These are phyloP conservation scores for Malassezia brasiliensis DNA, from an alignment of 1,284 basidiomycete genomes.

Conservation along the genomic window DNA sequence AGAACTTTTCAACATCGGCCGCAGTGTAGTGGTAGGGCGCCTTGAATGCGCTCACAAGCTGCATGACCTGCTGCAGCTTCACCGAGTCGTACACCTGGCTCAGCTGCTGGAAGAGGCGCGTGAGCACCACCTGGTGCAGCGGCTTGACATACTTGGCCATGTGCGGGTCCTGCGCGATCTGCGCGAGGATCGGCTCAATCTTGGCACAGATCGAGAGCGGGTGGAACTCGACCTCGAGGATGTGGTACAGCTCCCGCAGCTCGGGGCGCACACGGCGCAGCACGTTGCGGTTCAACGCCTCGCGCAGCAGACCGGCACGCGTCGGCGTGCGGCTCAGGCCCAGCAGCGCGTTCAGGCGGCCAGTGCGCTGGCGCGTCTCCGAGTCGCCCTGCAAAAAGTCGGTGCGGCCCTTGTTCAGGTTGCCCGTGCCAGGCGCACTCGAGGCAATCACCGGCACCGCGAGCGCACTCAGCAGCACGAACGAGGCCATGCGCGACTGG, in stretches of 20 bases:
- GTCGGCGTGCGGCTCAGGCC: slow-evolving; percentile 78
- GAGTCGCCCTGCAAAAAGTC: slow-evolving; percentile 57
- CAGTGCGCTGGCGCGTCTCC: slow-evolving; percentile 55
- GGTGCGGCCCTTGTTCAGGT: slow-evolving; percentile 52
- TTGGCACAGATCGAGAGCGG: slow-evolving; percentile 76
- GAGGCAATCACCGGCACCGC: slow-evolving; percentile 79
- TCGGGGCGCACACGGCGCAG: slow-evolving; percentile 69
- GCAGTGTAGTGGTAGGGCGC: slow-evolving; percentile 40
- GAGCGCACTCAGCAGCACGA: slow-evolving; percentile 83
- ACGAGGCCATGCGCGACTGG: slow-evolving; percentile 70
- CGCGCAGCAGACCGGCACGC: slow-evolving; percentile 64
- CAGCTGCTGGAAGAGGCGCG: slow-evolving; percentile 84
- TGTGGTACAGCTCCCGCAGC: slow-evolving; percentile 73
- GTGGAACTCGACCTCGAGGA: slow-evolving; percentile 89
- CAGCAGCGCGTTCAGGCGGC: slow-evolving; percentile 73
- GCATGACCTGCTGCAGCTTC: slow-evolving; percentile 51
- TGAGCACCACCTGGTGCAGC: slow-evolving; percentile 81
- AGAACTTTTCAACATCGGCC: slow-evolving; percentile 56
- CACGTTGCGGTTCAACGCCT: slow-evolving; percentile 60
- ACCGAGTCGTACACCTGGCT: slow-evolving; percentile 88
- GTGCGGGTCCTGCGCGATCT: slow-evolving; percentile 39
- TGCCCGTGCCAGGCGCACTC: slow-evolving; percentile 51
- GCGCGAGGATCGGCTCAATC: slow-evolving; percentile 69
- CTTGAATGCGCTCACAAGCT: slow-evolving; percentile 45
- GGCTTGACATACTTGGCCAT: slow-evolving; percentile 65